Conservation (phyloP, 2,329 filamentous ascomycete genomes). For the Ceratocystis colombiana region DNA sequence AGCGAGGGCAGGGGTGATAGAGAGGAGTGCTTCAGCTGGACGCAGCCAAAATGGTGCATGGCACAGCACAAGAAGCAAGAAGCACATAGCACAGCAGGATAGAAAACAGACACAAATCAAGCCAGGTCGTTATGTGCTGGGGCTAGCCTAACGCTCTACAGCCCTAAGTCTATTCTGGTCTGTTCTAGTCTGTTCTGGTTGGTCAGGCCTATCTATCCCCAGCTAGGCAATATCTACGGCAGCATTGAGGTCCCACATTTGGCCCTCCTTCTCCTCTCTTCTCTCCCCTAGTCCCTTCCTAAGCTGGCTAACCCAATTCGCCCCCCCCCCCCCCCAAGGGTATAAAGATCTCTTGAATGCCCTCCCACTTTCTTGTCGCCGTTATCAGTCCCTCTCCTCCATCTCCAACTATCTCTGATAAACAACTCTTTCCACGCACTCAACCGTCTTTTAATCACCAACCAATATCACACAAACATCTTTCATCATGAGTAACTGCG, state of each 20-base stretch:
- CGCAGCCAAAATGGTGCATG: too few species aligned
- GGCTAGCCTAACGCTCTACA: too few species aligned
- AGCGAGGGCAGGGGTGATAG: neutral
- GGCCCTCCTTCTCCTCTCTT: neutral
- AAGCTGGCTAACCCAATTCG: neutral
- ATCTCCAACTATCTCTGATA: neutral
- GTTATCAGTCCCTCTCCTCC: neutral
- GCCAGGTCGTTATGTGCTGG: too few species aligned
- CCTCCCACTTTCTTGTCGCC: neutral
- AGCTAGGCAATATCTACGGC: neutral
- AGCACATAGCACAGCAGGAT: neutral
- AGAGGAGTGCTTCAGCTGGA: neutral
- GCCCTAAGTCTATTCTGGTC: neutral
- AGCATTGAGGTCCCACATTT: neutral
- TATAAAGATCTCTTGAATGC: conserved; percentile 9
- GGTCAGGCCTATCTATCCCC: neutral
- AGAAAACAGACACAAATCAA: neutral
- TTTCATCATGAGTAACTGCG: conserved; percentile 21
- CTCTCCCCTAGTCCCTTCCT: neutral
- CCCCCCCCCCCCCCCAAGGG: neutral
- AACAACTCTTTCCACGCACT: neutral
- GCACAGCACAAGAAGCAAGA: neutral
- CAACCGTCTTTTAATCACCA: conserved; percentile 8
- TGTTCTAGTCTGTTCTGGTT: conserved; percentile 1
- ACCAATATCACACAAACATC: conserved; percentile 9